Base-by-base conservation (phyloP, 2,329 filamentous ascomycete species). In the Colletotrichum ledebouriae region DNA sequence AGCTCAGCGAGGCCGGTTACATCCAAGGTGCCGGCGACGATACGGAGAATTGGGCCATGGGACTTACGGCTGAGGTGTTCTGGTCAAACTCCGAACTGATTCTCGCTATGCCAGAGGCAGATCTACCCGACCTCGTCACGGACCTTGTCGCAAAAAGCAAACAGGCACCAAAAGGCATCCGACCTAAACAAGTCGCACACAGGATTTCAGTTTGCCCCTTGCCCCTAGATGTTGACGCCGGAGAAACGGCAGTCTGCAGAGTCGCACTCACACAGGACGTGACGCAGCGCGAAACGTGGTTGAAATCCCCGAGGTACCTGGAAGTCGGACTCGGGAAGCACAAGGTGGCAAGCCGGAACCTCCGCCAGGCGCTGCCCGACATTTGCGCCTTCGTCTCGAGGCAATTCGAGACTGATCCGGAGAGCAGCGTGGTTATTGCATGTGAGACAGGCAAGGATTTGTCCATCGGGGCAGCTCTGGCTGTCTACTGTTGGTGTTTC, bases 1-100 rank as follows among this genome's bases (percentile, higher is more conserved):
- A 95, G 76, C 83, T 87, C 72, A 88, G 88, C 33, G 89, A 91
- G 70, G 71, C 59, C 7, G 70, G 70, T 34, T 99, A 99, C 76
- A 91, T 99, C 67, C 96, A 98, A 79, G 96, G 96, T 58, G 95
- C 95, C 0, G 96, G 92, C 2, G 96, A 99, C 78, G 96, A 99
- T 77, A 93, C 92, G 12, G 96, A 99, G 82, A 93, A 93, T 73
- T 99, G 96, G 96, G 91, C 94, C 1, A 82, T 87, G 60, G 94
- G 93, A 0, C 85, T 98, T 15, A 96, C 92, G 0, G 89, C 95
- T 0, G 77, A 82, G 0, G 71, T 95, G 0, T 99, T 97, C 79
- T 99, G 96, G 96, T 79, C 78, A 2, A 84, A 97, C 73, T 82
- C 81, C 47, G 81, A 87, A 0, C 44, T 75, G 6, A 81, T 98